A percentile compares a stretch with the other conserved stretches of the same genome.
Conservation (phyloP, 2,329 filamentous ascomycete genomes). For the Davidsoniella australis region DNA sequence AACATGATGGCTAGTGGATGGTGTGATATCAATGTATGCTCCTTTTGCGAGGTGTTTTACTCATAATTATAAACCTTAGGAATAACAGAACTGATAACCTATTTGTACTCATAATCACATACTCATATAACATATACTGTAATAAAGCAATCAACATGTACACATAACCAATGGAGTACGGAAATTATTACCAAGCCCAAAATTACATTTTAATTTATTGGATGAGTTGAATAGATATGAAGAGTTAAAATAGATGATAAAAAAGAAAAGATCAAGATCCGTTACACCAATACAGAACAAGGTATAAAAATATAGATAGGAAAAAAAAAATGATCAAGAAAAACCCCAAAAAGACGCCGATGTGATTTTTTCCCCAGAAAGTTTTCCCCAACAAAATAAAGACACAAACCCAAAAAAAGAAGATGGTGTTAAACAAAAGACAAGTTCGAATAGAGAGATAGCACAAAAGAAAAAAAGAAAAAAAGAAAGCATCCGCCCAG, state of each 20-base stretch:
- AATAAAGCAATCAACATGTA: too few relatives aligned
- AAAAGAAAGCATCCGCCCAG: not conserved
- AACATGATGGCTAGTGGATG: too few relatives aligned
- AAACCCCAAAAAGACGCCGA: not conserved
- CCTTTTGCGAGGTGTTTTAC: too few relatives aligned
- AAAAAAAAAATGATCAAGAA: not conserved
- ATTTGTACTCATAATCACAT: too few relatives aligned
- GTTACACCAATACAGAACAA: not conserved
- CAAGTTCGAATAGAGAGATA: not conserved
- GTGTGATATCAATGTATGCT: too few relatives aligned
- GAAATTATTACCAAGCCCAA: not conserved
- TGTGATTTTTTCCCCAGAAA: not conserved
- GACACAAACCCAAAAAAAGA: not conserved
- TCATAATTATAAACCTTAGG: not conserved
- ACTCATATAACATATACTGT: too few relatives aligned
- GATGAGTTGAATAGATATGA: not conserved
- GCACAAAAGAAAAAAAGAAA: not conserved
- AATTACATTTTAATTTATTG: not conserved
- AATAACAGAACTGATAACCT: conserved; percentile 3
- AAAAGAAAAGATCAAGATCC: not conserved
- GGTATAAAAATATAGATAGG: not conserved
- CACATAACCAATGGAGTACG: too few relatives aligned
- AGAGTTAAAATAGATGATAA: not conserved
- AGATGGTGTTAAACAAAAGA: not conserved
- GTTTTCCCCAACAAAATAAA: not conserved